These are phyloP conservation scores for Buxus sempervirens DNA, from an alignment of 164 flowering plant species.

Conservation along the genomic window DNA sequence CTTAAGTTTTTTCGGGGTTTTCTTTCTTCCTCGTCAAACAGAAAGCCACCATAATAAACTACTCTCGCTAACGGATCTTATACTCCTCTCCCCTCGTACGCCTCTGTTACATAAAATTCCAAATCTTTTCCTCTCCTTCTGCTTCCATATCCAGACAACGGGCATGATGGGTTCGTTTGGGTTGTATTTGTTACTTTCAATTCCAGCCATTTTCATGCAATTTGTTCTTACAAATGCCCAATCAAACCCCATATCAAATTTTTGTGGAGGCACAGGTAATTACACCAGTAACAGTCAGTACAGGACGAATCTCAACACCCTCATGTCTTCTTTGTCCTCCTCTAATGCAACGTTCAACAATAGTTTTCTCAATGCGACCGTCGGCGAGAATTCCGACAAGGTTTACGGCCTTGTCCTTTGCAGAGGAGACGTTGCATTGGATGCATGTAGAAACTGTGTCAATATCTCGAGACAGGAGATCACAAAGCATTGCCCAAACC, in stretches of 20 bases:
- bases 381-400: slow-evolving; percentile 13
- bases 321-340: slow-evolving; percentile 13
- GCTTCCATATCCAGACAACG: too few relatives aligned
- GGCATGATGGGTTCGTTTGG: too few relatives aligned
- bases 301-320: slow-evolving; percentile 18
- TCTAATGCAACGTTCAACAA: neutral
- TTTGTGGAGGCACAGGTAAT: neutral
- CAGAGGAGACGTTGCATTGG: slow-evolving; percentile 21
- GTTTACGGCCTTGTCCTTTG: slow-evolving; percentile 21
- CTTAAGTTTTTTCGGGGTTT: too few relatives aligned
- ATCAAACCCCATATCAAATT: neutral
- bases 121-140: too few relatives aligned
- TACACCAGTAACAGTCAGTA: slow-evolving; percentile 12
- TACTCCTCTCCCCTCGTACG: too few relatives aligned
- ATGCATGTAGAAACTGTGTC: slow-evolving; percentile 22
- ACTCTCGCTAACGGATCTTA: too few relatives aligned
- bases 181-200: too few relatives aligned
- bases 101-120: too few relatives aligned
- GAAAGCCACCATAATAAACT: too few relatives aligned
- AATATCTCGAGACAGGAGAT: slow-evolving; percentile 2
- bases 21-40: too few relatives aligned
- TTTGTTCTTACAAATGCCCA: neutral
- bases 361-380: slow-evolving; percentile 18
- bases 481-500: slow-evolving; percentile 11
- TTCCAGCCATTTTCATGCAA: too few relatives aligned